Base-by-base conservation (phyloP, 1,284 basidiomycete genomes). In the Puccinia coronata region DNA sequence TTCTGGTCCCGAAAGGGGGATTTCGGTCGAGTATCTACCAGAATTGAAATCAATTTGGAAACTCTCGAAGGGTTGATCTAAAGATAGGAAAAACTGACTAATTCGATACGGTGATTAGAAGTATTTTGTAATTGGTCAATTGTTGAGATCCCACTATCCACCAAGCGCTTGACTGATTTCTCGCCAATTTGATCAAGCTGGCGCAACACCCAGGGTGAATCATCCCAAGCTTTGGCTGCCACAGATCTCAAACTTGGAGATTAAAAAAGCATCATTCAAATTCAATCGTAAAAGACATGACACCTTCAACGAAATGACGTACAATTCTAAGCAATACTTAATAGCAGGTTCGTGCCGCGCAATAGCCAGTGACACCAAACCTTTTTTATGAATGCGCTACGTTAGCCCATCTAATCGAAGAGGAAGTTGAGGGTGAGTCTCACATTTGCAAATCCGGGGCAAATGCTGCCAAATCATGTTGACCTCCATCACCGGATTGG, bases 401-500 rank as follows among this genome's bases (percentile, higher is more conserved):
- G 47, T 47, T 36, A 55, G 49, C 18, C n/a, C 28, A 23, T 67
- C 2, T 0, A 53, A 23, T 5, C 8, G 20, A 53, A 8, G 28
- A 65, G 28, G 36, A 65, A 23, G n/a, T 49, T 55, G 4, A 51
- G 25, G 36, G 23, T 20, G 47, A 9, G 25, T 23, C 79, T 69
- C 63, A 81, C 80, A 81, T 70, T 75, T 81, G 31, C 71, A 81
- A 57, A 81, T 81, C 41, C 80, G 55, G n/a, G 63, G 61, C 5
- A 81, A 47, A 73, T 81, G 80, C 59, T 81, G 80, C 80, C 80
- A 81, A 23, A 81, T 74, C 18, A 81, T 55, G 63, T 67, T 75
- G 23, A 73, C 59, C 70, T 81, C 80, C 80, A 81, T 81, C n/a
- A 43, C 31, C 31, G 80, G 80, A 59, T 81, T 81, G 51, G 70